Conservation (phyloP, 768 basidiomycete species). For the Leucogyrophana mollusca region DNA sequence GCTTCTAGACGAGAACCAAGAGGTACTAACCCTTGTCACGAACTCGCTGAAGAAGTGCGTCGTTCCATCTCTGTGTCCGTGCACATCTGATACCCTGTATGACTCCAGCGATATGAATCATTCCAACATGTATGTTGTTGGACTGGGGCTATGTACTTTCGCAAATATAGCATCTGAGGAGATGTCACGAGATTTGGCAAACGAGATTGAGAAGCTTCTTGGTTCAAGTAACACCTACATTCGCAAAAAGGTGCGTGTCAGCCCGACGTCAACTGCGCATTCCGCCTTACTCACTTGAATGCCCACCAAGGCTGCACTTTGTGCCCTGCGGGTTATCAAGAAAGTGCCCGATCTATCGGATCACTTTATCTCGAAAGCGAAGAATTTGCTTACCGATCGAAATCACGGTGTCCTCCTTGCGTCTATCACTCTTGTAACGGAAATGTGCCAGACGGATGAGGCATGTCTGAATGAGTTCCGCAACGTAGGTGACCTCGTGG, state of each 20-base stretch:
- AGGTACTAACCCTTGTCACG: constrained; percentile 94
- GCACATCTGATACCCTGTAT: constrained; percentile 9
- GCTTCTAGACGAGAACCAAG: constrained; percentile 94
- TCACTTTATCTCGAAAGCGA: constrained; percentile 87
- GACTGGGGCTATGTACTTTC: constrained; percentile 95
- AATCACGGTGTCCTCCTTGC: constrained; percentile 96
- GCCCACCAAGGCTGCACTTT: constrained; percentile 77
- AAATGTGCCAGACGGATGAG: constrained; percentile 86
- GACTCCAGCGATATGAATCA: constrained; percentile 93
- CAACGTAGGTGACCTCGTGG: constrained; percentile 57
- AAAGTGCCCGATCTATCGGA: constrained; percentile 95
- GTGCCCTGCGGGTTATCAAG: constrained; percentile 90
- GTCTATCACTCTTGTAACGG: constrained; percentile 92
- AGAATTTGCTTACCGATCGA: constrained; percentile 88
- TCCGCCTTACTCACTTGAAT: background rate
- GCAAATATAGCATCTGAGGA: constrained; percentile 99
- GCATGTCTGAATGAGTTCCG: constrained; percentile 81
- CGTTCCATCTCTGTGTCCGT: background rate
- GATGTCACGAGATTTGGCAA: constrained; percentile 97
- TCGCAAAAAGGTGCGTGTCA: constrained; percentile 82
- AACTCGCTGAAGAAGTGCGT: constrained; percentile 97
- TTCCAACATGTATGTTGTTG: constrained; percentile 98
- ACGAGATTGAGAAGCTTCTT: constrained; percentile 96
- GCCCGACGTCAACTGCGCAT: background rate
- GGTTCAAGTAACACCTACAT: constrained; percentile 99